Evolutionary conservation across 208 protist genomes (phyloP).

Genomic region (Herpetomonas tarakana): DNA sequence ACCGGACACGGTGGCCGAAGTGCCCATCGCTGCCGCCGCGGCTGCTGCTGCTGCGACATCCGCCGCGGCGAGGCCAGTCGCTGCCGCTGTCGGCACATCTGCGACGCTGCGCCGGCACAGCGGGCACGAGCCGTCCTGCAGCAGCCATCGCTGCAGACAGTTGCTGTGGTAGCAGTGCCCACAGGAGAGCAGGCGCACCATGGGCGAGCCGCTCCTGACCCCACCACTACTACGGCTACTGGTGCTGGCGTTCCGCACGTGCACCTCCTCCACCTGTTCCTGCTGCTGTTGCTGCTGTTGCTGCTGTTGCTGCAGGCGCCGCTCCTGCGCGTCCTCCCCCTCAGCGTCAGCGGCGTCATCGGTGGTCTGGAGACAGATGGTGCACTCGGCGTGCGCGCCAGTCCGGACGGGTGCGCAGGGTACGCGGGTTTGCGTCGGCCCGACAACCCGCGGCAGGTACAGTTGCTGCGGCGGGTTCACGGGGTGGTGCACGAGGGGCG

Average conservation of each 20-base stretch:
- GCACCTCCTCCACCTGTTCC: background rate
- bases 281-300: slow-evolving; percentile 7
- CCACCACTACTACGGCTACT: slow-evolving; percentile 3
- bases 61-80: too few species aligned
- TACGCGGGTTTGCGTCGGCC: background rate
- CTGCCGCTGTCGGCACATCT: too few species aligned
- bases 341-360: background rate
- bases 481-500: background rate
- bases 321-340: background rate
- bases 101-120: slow-evolving; percentile 50
- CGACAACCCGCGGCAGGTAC: background rate
- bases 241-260: background rate
- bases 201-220: slow-evolving; percentile 37
- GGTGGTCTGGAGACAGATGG: background rate
- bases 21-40: too few species aligned
- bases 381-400: slow-evolving; percentile 1
- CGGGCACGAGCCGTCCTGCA: slow-evolving; percentile 44
- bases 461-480: background rate
- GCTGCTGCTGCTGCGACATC: too few species aligned
- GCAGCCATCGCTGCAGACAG: slow-evolving; percentile 72
- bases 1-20: too few species aligned
- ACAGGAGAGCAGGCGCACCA: slow-evolving; percentile 39
- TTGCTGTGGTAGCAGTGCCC: slow-evolving; percentile 60
- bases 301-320: background rate
- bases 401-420: background rate